A percentile compares a stretch with the other conserved stretches of the same genome.
phyloP scores from a whole-genome alignment of 495 filamentous ascomycete genomes.

The Penicillium egyptiacum region DNA sequence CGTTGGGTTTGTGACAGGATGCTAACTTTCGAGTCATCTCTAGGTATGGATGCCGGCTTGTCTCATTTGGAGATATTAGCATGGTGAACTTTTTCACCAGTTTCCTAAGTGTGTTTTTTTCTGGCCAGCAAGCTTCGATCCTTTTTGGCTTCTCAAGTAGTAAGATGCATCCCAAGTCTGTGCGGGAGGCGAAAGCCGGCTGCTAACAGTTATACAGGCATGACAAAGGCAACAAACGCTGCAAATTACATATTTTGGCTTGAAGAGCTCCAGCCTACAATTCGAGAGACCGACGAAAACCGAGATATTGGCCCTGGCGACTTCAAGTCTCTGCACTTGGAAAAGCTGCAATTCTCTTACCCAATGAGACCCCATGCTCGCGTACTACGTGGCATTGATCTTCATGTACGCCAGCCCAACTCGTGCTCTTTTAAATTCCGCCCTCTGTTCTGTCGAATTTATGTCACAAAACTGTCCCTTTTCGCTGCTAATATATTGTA shows the following conservation, averaged over 20 bases:
- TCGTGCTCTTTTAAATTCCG: neutral
- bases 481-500: conserved; percentile 2
- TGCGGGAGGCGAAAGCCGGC: too few relatives aligned
- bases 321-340: conserved; percentile 42
- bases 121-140: conserved; percentile 47
- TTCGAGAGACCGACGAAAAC: conserved; percentile 40
- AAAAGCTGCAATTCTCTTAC: conserved; percentile 60
- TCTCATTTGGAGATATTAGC: conserved; percentile 42
- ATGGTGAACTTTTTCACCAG: conserved; percentile 51
- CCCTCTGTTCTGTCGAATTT: neutral
- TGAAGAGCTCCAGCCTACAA: conserved; percentile 32
- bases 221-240: conserved; percentile 45
- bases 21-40: neutral
- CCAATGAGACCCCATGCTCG: conserved; percentile 28
- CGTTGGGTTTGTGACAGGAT: neutral
- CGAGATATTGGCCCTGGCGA: conserved; percentile 22
- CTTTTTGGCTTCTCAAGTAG: conserved; percentile 40
- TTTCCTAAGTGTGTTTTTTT: conserved; percentile 56
- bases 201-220: conserved; percentile 23
- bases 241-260: conserved; percentile 52
- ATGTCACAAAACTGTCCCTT: neutral
- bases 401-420: conserved; percentile 6
- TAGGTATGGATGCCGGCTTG: conserved; percentile 34
- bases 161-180: neutral
- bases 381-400: conserved; percentile 15